A percentile compares a stretch with the other conserved stretches of the same genome.
Evolutionary conservation across 2,329 filamentous ascomycete species (phyloP).

Genomic region (Neodidymelliopsis sp.): DNA sequence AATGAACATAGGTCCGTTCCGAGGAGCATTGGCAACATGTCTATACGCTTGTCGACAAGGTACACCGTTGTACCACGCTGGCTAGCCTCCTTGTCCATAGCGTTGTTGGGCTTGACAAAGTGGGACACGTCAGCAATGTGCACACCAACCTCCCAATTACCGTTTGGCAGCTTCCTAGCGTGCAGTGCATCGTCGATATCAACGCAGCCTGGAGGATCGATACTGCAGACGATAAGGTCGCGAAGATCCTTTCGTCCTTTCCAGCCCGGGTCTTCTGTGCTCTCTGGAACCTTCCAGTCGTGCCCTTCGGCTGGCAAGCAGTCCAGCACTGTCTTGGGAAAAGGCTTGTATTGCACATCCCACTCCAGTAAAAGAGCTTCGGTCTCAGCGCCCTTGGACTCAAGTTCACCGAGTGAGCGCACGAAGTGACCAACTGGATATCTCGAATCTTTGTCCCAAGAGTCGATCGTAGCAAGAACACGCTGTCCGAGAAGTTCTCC

Average conservation of each 20-base stretch:
- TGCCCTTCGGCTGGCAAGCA: conserved; percentile 92
- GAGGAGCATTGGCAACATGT: conserved; percentile 97
- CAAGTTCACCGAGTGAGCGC: conserved; percentile 87
- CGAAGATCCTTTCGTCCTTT: conserved; percentile 82
- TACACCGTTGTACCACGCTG: conserved; percentile 96
- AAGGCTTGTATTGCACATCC: conserved; percentile 96
- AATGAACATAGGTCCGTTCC: conserved; percentile 96
- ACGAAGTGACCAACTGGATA: conserved; percentile 95
- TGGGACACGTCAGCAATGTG: conserved; percentile 99
- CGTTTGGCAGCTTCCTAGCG: conserved; percentile 82
- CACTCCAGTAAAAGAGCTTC: conserved; percentile 93
- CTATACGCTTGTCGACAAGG: conserved; percentile 97
- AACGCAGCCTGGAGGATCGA: conserved; percentile 93
- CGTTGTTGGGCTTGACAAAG: conserved; percentile 95
- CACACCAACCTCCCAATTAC: conserved; percentile 94
- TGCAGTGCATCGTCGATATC: conserved; percentile 98
- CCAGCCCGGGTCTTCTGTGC: conserved; percentile 84
- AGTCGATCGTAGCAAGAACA: conserved; percentile 90
- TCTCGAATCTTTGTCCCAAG: conserved; percentile 91
- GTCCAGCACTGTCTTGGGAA: conserved; percentile 93
- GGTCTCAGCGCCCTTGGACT: conserved; percentile 97
- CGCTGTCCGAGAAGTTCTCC: conserved; percentile 89
- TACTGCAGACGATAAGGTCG: conserved; percentile 90
- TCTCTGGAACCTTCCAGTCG: conserved; percentile 89
- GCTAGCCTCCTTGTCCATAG: conserved; percentile 96